Evolutionary conservation across 768 basidiomycete genomes (phyloP), one percentile per base, ranked within the genome.

Genomic region (Amanita pallidorosea): DNA sequence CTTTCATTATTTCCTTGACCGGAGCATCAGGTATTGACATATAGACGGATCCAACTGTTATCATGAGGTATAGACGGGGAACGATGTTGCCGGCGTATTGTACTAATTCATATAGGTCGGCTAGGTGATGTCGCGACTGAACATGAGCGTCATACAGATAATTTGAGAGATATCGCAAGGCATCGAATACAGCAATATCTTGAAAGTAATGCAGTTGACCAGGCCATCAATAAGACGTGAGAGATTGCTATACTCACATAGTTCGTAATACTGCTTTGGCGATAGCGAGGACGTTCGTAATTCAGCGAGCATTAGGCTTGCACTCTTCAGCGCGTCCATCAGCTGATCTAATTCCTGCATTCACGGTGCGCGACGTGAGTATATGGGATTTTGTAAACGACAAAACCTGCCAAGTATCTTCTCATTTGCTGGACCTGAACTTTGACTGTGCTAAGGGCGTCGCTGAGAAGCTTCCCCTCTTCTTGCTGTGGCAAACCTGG

Each of bases 121-220:
- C 96, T 52, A 99, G 80, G 58, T 98, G 96, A 64, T 99, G 95
- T 63, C 85, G 80, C 45, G 85, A 83, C 53, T 87, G 81, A 20
- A 80, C 83, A 68, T 99, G 96, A 2, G 94, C 95, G 54, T 98
- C 96, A 60, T 90, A 93, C 54, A 99, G 82, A 67, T 97, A 98
- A 63, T 92, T 94, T 25, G 92, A 88, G 49, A 99, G 81, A 63
- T 97, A 85, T 58, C 95, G 80, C 45, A 99, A 75, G 36, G 92
- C 92, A 63, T 99, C 96, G 67, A 98, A 98, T 46, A 99, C 92
- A 55, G 92, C 88, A 91, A 98, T 98, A 69, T 98, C 93, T 95
- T 60, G 18, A 43, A 13, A 33, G 37, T 9, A 23, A 25, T 0
- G 27, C 23, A 41, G 27, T 36, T 53, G 29, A 18, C 45, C 46